Conservation (phyloP, 768 basidiomycete species). For the Thelephora ganbajun region DNA sequence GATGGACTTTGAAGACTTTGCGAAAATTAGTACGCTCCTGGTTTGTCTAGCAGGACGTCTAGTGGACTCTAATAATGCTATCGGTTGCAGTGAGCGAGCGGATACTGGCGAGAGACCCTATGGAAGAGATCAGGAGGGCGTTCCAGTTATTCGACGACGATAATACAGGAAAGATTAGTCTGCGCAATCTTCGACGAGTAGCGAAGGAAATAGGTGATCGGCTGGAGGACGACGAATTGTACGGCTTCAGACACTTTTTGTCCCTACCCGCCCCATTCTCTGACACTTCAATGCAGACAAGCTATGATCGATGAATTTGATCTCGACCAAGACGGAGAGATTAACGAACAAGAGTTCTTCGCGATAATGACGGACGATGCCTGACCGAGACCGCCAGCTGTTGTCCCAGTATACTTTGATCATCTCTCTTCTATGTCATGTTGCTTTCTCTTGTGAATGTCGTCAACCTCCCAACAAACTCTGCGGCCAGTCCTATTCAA, state of each 20-base stretch:
- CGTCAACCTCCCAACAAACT: background rate
- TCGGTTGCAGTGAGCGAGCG: conserved; percentile 74
- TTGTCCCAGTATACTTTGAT: conserved; percentile 6
- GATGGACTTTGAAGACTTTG: conserved; percentile 91
- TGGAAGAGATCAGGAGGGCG: conserved; percentile 91
- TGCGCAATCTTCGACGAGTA: conserved; percentile 83
- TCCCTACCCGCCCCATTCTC: background rate
- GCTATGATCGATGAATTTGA: conserved; percentile 99
- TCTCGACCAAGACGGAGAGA: conserved; percentile 95
- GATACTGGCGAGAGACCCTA: conserved; percentile 87
- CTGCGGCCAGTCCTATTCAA: no score
- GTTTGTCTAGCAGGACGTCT: background rate
- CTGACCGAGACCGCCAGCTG: conserved; percentile 18
- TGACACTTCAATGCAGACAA: conserved; percentile 43
- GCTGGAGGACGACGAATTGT: conserved; percentile 94
- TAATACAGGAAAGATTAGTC: conserved; percentile 83
- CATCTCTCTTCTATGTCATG: conserved; percentile 3
- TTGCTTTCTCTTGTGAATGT: conserved; percentile 3
- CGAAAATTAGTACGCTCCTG: conserved; percentile 61
- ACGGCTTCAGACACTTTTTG: conserved; percentile 21
- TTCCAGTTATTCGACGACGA: conserved; percentile 97
- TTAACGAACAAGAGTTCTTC: conserved; percentile 92
- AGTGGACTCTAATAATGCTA: background rate
- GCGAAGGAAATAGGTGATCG: conserved; percentile 95
- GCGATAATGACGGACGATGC: conserved; percentile 94